These are phyloP conservation scores for Detonula confervacea DNA, from an alignment of 352 stramenopile species.

Conservation along the genomic window DNA sequence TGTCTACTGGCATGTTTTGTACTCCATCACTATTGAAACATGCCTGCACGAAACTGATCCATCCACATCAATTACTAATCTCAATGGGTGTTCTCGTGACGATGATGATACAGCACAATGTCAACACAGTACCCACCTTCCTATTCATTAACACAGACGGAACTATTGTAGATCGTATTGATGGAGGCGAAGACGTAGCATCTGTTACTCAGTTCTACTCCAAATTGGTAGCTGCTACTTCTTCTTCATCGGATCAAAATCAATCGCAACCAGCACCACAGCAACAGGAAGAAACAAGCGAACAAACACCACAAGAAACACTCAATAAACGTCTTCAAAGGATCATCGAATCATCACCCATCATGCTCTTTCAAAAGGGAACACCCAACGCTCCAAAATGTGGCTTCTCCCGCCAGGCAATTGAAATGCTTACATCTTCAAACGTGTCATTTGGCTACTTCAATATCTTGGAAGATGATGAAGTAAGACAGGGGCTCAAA, in stretches of 20 bases:
- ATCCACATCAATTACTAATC: too few relatives aligned
- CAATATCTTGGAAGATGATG: constrained; percentile 91
- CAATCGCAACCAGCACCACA: neutral
- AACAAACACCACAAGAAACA: constrained; percentile 36
- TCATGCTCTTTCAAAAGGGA: constrained; percentile 97
- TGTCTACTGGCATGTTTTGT: neutral
- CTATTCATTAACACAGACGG: constrained; percentile 84
- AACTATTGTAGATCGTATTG: constrained; percentile 70
- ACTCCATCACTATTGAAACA: neutral
- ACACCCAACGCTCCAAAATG: constrained; percentile 90
- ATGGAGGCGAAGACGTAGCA: constrained; percentile 77
- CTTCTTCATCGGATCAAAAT: neutral
- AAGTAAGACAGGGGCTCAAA: constrained; percentile 96
- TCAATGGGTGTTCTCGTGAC: too few relatives aligned
- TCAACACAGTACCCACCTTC: constrained; percentile 94
- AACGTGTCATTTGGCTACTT: constrained; percentile 94
- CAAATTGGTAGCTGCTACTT: constrained; percentile 12
- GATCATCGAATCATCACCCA: constrained; percentile 89
- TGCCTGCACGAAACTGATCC: too few relatives aligned
- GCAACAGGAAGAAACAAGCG: constrained; percentile 2
- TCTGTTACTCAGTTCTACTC: constrained; percentile 59
- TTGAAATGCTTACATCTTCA: constrained; percentile 90
- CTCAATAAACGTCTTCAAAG: constrained; percentile 85
- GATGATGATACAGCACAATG: constrained; percentile 47
- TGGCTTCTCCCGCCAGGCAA: constrained; percentile 93